These are phyloP conservation scores for Neurospora discreta DNA, from an alignment of 495 filamentous ascomycete species.

Conservation along the genomic window DNA sequence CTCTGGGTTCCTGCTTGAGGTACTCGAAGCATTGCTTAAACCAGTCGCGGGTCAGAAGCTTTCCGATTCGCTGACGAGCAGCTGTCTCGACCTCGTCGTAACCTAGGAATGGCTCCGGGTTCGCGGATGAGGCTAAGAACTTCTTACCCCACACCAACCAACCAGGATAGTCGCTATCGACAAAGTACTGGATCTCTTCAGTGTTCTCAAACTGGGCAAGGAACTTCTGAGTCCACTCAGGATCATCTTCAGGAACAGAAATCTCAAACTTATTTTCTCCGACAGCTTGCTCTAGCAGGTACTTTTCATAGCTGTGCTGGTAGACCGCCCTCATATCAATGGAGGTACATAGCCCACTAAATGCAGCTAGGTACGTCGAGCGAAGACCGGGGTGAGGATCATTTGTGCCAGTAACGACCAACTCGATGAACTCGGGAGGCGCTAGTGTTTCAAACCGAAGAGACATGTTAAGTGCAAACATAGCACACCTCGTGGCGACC, in stretches of 20 bases:
- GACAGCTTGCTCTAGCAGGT: slow-evolving; percentile 62
- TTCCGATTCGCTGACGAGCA: slow-evolving; percentile 71
- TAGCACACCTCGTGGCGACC: slow-evolving; percentile 76
- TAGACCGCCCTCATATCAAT: slow-evolving; percentile 82
- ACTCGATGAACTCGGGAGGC: slow-evolving; percentile 65
- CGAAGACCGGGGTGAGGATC: slow-evolving; percentile 83
- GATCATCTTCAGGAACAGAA: slow-evolving; percentile 57
- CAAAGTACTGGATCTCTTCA: slow-evolving; percentile 67
- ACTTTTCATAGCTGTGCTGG: slow-evolving; percentile 73
- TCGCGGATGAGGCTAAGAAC: slow-evolving; percentile 66
- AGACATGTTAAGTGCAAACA: slow-evolving; percentile 79
- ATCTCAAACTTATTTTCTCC: slow-evolving; percentile 66
- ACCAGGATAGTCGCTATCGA: slow-evolving; percentile 85
- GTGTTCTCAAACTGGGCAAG: slow-evolving; percentile 67
- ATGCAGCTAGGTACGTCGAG: slow-evolving; percentile 64
- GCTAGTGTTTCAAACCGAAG: slow-evolving; percentile 83
- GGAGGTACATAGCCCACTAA: slow-evolving; percentile 69
- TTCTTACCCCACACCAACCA: slow-evolving; percentile 94
- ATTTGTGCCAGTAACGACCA: slow-evolving; percentile 75
- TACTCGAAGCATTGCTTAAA: slow-evolving; percentile 79
- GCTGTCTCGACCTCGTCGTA: slow-evolving; percentile 76
- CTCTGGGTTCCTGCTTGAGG: slow-evolving; percentile 92
- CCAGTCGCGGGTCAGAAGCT: slow-evolving; percentile 71
- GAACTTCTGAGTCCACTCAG: slow-evolving; percentile 66
- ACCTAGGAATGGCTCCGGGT: slow-evolving; percentile 54